Evolutionary conservation across 2,329 filamentous ascomycete genomes (phyloP), one percentile per base, ranked within the genome.

Genomic region (Myriosclerotinia curreyana): DNA sequence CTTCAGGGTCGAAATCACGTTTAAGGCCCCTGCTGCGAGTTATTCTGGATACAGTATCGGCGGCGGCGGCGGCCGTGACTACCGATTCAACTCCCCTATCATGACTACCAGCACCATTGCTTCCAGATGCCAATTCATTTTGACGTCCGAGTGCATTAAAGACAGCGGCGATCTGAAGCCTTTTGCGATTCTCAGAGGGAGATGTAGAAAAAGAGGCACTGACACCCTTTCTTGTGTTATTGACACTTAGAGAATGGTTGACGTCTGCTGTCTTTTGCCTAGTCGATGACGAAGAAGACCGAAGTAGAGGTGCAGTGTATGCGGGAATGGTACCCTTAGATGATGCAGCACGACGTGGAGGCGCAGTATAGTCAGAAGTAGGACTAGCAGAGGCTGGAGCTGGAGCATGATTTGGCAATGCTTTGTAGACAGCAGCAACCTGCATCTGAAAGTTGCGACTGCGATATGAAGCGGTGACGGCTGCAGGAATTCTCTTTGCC

Each of bases 361-460:
- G 31, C 12, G 12, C 5, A 38, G 22, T 7, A 8, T 22, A 15
- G 0, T 20, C 34, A 38, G 51, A 12, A 38, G 34, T 2, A 2
- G 20, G 11, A 4, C 31, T 5, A 15, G 20, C 5, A 31, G 28
- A 31, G 6, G 28, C 28, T n/a, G 20, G 31, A 14, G 31, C n/a
- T 22, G 51, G 51, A 38, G n/a, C 9, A 1, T 22, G 17, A 44
- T 44, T 28, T 17, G 31, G 9, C 1, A 53, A 36, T 12, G 31
- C 51, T 5, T 34, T 11, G 36, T 53, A 53, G 4, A 38, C 51
- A 12, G 51, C n/a, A 22, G 51, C 51, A 53, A 53, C 31, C n/a
- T 53, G 51, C 2, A 36, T n/a, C 12, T 53, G 51, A 22, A 53
- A 53, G 31, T 53, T 53, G 14, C 51, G 51, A 36, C 22, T 53